Conservation (phyloP, 306 rosid species). For the Astragalus glycyphyllos region DNA sequence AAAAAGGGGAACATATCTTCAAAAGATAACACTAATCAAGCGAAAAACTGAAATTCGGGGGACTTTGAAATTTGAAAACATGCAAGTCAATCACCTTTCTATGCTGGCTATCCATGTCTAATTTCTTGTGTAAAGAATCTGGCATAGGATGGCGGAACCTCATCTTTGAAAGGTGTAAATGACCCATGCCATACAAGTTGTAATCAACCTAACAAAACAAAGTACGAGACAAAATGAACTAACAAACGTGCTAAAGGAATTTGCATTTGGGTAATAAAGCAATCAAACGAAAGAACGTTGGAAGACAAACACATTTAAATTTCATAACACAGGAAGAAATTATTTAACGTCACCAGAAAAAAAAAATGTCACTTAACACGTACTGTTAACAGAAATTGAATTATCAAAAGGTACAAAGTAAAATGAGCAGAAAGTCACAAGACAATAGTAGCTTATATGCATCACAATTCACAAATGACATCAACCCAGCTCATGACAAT, state of each 20-base stretch:
- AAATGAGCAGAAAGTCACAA: conserved; percentile 18
- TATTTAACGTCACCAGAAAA: conserved; percentile 22
- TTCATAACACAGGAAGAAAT: conserved; percentile 32
- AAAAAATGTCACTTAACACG: conserved; percentile 16
- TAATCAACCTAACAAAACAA: conserved; percentile 52
- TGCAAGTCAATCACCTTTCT: conserved; percentile 49
- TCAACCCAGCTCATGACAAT: conserved; percentile 30
- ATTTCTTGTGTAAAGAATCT: conserved; percentile 53
- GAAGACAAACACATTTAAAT: conserved; percentile 13
- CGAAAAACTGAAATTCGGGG: conserved; percentile 21
- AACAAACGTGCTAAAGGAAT: conserved; percentile 24
- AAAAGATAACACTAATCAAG: conserved; percentile 28
- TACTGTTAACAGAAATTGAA: conserved; percentile 4
- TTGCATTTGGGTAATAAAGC: conserved; percentile 4
- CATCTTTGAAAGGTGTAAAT: conserved; percentile 77
- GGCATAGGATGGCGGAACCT: conserved; percentile 80
- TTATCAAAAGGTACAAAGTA: conserved; percentile 12
- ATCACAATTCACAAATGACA: conserved; percentile 31
- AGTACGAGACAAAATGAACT: conserved; percentile 15
- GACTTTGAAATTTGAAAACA: conserved; percentile 49
- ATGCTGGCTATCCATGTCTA: conserved; percentile 42
- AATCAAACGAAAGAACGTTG: conserved; percentile 29
- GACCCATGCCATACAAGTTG: conserved; percentile 91
- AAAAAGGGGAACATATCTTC: conserved; percentile 25
- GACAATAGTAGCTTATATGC: conserved; percentile 9